Evolutionary conservation across 371 early-diverging fungal species (phyloP).

Genomic region (Umbelopsis sp.): DNA sequence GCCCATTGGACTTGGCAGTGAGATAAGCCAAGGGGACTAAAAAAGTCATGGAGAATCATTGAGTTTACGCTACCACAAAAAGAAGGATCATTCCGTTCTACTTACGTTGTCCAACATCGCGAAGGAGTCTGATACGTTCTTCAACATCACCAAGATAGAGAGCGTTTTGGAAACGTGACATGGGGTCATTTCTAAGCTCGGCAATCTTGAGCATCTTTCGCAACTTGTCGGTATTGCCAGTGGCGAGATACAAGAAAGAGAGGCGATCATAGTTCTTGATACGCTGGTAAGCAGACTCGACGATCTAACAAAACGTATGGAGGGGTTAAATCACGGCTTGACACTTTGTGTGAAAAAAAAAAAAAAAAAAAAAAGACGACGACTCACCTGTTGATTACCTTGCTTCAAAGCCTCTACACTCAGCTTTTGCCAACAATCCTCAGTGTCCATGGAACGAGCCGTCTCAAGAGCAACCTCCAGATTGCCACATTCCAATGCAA

Average conservation of each 20-base stretch:
- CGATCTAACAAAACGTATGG: slow-evolving; percentile 52
- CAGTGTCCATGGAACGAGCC: slow-evolving; percentile 84
- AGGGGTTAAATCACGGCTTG: too few relatives aligned
- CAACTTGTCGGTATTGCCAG: slow-evolving; percentile 87
- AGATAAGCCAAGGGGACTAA: slow-evolving; percentile 87
- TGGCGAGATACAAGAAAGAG: slow-evolving; percentile 91
- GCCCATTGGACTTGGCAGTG: slow-evolving; percentile 87
- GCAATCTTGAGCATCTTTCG: slow-evolving; percentile 92
- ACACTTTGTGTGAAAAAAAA: too few relatives aligned
- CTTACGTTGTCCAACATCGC: slow-evolving; percentile 83
- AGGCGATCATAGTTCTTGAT: slow-evolving; percentile 87
- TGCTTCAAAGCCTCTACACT: slow-evolving; percentile 87
- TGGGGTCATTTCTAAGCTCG: slow-evolving; percentile 76
- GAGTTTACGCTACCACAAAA: too few relatives aligned
- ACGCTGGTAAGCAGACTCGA: slow-evolving; percentile 89
- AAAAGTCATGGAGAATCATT: too few relatives aligned
- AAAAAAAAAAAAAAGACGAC: not conserved
- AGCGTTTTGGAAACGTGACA: slow-evolving; percentile 89
- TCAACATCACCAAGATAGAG: slow-evolving; percentile 87
- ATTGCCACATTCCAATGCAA: slow-evolving; percentile 96
- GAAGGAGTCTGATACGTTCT: slow-evolving; percentile 80
- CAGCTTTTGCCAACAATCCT: slow-evolving; percentile 87
- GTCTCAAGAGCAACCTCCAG: slow-evolving; percentile 91
- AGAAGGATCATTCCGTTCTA: not conserved
- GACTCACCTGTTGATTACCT: slow-evolving; percentile 79